Evolutionary conservation across 2,329 filamentous ascomycete genomes (phyloP).

Genomic region (Acrodontium crateriforme): DNA sequence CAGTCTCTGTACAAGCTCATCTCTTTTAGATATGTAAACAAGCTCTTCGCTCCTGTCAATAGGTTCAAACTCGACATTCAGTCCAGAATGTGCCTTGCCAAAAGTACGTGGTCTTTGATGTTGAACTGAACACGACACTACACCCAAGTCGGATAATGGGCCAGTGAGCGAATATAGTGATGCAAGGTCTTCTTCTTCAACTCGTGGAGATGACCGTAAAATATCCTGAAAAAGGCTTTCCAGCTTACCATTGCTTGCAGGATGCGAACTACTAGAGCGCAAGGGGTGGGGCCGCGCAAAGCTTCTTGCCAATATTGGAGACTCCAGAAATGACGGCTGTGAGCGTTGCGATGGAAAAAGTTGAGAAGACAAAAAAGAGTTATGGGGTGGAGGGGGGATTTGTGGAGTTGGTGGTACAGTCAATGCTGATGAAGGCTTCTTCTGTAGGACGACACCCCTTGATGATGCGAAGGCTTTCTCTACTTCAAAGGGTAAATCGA

Average conservation of each 20-base stretch:
- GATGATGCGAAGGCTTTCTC: constrained; percentile 74
- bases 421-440: constrained; percentile 48
- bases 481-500: constrained; percentile 90
- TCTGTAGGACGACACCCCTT: constrained; percentile 71
- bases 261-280: constrained; percentile 10
- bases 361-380: constrained; percentile 68
- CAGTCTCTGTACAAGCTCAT: constrained; percentile 31
- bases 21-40: constrained; percentile 60
- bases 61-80: constrained; percentile 40
- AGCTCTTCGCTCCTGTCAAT: constrained; percentile 70
- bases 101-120: constrained; percentile 13
- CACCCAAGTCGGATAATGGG: constrained; percentile 70
- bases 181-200: constrained; percentile 43
- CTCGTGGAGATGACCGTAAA: constrained; percentile 6
- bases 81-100: constrained; percentile 7
- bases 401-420: constrained; percentile 22
- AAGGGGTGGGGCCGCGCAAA: too few relatives aligned
- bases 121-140: constrained; percentile 38
- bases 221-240: constrained; percentile 17
- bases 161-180: constrained; percentile 73
- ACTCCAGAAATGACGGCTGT: constrained; percentile 25
- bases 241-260: constrained; percentile 11
- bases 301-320: constrained; percentile 18
- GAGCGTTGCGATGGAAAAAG: too few relatives aligned
- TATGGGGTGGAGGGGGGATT: constrained; percentile 51